Conservation (phyloP, 768 basidiomycete species). For the Galerina sulciceps region DNA sequence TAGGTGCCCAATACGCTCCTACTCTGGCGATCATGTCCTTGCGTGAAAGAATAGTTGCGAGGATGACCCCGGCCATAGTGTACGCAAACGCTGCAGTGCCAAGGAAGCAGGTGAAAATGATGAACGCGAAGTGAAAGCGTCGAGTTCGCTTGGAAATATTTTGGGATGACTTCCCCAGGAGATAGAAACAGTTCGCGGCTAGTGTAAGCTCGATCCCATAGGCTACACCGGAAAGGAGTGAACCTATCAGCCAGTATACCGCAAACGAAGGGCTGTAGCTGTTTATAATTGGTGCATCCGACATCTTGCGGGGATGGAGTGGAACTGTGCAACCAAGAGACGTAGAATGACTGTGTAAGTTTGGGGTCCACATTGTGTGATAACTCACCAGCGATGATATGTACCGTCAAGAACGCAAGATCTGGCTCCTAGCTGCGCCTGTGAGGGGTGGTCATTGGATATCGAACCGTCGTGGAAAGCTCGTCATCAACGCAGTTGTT, state of each 20-base stretch:
- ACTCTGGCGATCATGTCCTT: not conserved
- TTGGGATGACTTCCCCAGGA: not conserved
- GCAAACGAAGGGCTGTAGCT: not conserved
- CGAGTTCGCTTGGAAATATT: not conserved
- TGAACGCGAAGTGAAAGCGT: not conserved
- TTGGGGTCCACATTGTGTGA: no score
- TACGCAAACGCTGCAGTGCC: not conserved
- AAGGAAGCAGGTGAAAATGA: not conserved
- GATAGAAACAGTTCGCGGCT: constrained; percentile 1
- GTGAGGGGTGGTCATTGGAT: no score
- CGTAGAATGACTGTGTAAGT: no score
- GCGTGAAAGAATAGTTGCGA: not conserved
- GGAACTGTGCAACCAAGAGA: no score
- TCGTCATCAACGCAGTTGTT: no score
- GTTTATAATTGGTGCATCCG: no score
- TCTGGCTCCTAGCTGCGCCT: no score
- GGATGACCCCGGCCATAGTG: not conserved
- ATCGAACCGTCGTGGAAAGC: no score
- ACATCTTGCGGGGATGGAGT: no score
- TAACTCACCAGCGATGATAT: no score
- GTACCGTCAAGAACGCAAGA: no score
- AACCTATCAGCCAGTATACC: not conserved
- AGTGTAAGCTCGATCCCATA: constrained; percentile 3
- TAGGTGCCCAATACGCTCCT: not conserved
- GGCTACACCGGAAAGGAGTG: not conserved